Evolutionary conservation across 1,284 basidiomycete species (phyloP).

Genomic region (Ustilago bromivora): DNA sequence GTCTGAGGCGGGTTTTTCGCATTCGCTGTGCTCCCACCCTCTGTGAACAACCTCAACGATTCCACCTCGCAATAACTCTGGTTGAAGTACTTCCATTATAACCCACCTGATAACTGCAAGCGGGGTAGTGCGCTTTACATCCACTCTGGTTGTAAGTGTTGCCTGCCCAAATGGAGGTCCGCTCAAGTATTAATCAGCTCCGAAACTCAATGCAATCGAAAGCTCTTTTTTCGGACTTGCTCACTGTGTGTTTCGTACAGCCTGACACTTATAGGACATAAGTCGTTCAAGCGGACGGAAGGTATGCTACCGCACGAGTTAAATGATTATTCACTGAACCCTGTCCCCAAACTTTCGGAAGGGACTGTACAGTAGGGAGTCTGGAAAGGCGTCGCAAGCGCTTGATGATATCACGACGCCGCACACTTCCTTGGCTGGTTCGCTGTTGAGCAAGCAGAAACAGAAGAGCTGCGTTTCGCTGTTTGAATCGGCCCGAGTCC

Average conservation of each 20-base stretch:
- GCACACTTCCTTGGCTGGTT: neutral
- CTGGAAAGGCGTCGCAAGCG: conserved; percentile 4
- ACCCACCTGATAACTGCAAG: conserved; percentile 57
- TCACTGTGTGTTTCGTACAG: no score
- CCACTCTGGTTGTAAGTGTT: conserved; percentile 46
- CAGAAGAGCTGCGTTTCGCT: neutral
- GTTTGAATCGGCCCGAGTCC: neutral
- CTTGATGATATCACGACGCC: conserved; percentile 1
- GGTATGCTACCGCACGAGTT: no score
- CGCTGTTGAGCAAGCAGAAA: neutral
- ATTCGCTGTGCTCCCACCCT: conserved; percentile 48
- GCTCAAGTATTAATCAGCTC: no score
- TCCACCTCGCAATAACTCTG: conserved; percentile 63
- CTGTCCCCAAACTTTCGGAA: no score
- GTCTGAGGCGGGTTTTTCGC: conserved; percentile 39
- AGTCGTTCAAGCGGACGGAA: no score
- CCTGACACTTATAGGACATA: no score
- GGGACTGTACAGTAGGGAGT: no score
- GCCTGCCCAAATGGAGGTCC: conserved; percentile 43
- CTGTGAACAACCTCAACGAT: conserved; percentile 52
- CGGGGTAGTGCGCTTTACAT: conserved; percentile 53
- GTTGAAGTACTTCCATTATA: conserved; percentile 55
- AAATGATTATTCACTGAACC: no score
- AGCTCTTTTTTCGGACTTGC: no score
- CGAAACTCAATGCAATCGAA: no score